Conservation (phyloP, 805 yeast species). For the Candida gorgasii region DNA sequence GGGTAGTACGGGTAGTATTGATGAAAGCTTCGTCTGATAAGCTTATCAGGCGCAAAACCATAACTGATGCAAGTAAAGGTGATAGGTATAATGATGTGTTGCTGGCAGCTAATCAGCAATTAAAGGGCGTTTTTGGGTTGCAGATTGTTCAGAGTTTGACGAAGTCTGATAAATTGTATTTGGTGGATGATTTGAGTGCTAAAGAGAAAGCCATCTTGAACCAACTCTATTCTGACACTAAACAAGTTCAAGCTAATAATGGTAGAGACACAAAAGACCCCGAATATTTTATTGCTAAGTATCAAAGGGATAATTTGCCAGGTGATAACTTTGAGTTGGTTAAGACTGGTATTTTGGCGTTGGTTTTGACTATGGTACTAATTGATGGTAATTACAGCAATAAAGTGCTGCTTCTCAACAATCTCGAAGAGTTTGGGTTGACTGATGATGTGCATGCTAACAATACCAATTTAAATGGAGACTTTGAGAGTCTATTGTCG, state of each 20-base stretch:
- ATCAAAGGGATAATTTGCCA: conserved; percentile 19
- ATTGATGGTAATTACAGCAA: conserved; percentile 32
- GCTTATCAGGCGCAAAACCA: conserved; percentile 2
- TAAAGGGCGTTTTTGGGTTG: conserved; percentile 30
- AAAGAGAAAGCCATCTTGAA: conserved; percentile 25
- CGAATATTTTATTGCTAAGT: conserved; percentile 26
- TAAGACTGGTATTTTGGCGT: conserved; percentile 30
- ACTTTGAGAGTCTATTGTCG: conserved; percentile 26
- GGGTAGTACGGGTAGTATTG: conserved; percentile 20
- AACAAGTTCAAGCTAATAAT: conserved; percentile 9
- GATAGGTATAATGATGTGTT: conserved; percentile 19
- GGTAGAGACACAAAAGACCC: conserved; percentile 14
- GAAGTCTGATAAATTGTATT: conserved; percentile 10
- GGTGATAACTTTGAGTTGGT: conserved; percentile 28
- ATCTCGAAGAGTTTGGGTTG: conserved; percentile 29
- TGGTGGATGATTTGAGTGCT: conserved; percentile 23
- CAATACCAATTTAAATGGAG: conserved; percentile 23
- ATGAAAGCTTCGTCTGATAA: conserved; percentile 13
- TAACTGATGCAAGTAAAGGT: conserved; percentile 5
- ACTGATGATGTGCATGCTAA: conserved; percentile 19
- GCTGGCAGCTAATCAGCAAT: conserved; percentile 15
- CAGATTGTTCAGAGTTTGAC: conserved; percentile 19
- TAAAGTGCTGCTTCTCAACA: conserved; percentile 25
- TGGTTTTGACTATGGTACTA: conserved; percentile 30
- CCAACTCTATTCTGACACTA: conserved; percentile 24